Conservation (phyloP, 768 basidiomycete genomes). For the Tylopilus sp. region DNA sequence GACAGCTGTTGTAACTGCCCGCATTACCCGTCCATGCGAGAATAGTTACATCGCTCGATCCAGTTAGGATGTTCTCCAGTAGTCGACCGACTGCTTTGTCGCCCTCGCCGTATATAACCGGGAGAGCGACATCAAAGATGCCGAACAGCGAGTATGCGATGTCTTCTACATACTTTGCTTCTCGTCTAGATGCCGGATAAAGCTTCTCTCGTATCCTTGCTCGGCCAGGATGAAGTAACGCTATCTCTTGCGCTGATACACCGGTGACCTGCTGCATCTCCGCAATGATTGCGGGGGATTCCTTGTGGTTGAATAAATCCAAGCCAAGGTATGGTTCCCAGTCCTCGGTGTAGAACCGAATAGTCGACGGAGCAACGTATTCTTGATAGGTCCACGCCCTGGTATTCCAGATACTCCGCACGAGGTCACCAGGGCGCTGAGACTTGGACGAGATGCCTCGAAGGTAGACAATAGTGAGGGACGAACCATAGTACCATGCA, state of each 20-base stretch:
- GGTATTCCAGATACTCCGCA: slow-evolving; percentile 10
- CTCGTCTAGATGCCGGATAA: neutral
- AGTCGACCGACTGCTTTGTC: neutral
- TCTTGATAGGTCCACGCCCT: slow-evolving; percentile 11
- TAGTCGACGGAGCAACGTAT: slow-evolving; percentile 1
- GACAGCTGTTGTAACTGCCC: neutral
- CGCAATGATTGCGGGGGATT: neutral
- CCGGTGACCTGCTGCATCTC: neutral
- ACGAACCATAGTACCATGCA: neutral
- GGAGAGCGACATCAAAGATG: neutral
- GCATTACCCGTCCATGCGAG: neutral
- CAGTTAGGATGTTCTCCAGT: neutral
- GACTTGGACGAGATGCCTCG: neutral
- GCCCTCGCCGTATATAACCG: neutral
- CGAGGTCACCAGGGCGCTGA: neutral
- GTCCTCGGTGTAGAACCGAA: slow-evolving; percentile 12
- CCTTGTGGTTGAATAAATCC: slow-evolving; percentile 5
- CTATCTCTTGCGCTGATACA: neutral
- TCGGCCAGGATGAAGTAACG: neutral
- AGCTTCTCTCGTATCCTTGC: neutral
- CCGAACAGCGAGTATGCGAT: neutral
- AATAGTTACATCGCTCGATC: neutral
- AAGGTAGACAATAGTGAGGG: neutral
- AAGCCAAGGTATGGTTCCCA: slow-evolving; percentile 11
- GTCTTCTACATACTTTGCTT: neutral